Evolutionary conservation across 2,329 filamentous ascomycete species (phyloP).

Genomic region (Pseudopyricularia cyperi): DNA sequence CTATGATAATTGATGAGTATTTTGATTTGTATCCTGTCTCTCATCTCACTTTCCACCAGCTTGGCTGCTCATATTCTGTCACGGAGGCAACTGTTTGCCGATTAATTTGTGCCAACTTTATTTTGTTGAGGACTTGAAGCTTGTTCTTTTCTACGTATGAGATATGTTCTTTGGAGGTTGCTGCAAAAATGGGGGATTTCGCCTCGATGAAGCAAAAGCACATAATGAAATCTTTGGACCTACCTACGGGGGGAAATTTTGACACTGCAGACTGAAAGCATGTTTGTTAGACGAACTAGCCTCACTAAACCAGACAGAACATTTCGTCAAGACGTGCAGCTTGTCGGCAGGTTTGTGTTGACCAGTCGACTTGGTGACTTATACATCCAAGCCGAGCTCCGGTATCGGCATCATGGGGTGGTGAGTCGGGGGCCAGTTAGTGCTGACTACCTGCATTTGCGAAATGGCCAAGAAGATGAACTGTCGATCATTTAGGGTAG

Average conservation of each 20-base stretch:
- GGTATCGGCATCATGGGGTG: too few species aligned
- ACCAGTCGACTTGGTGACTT: too few species aligned
- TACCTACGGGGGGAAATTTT: constrained; percentile 3
- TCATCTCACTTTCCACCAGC: not conserved
- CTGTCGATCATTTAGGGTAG: too few species aligned
- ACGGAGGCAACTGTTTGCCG: not conserved
- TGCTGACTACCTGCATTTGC: too few species aligned
- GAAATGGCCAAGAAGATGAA: too few species aligned
- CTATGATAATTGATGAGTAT: too few species aligned
- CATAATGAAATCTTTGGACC: constrained; percentile 2
- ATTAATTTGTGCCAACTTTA: not conserved
- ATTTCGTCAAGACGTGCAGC: not conserved
- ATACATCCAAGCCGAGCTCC: too few species aligned
- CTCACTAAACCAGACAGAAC: not conserved
- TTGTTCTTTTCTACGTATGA: not conserved
- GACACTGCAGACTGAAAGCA: not conserved
- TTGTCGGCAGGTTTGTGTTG: too few species aligned
- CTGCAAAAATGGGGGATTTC: not conserved
- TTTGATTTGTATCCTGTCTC: not conserved
- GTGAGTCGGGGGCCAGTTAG: too few species aligned
- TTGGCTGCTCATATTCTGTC: not conserved
- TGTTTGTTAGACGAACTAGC: not conserved
- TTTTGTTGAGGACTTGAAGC: not conserved
- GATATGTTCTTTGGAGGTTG: not conserved
- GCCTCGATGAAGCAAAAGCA: not conserved